phyloP scores from a whole-genome alignment of 2,329 filamentous ascomycete genomes.

The Neofusicoccum cordaticola region DNA sequence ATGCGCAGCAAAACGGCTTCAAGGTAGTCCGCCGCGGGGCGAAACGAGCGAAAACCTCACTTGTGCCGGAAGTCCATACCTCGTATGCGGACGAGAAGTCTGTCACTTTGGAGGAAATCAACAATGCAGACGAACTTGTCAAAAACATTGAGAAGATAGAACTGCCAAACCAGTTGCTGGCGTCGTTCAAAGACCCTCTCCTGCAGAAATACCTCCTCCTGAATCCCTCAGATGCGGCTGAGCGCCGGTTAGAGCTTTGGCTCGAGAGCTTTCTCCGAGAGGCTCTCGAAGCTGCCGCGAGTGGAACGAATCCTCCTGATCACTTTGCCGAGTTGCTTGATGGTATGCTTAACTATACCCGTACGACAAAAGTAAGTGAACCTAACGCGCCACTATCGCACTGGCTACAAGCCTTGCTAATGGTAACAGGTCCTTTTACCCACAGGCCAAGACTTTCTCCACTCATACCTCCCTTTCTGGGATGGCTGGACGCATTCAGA shows the following conservation, averaged over 20 bases:
- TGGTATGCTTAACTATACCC: constrained; percentile 32
- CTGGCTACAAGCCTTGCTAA: neutral
- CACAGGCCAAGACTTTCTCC: constrained; percentile 32
- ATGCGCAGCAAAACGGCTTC: constrained; percentile 54
- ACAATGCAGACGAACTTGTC: constrained; percentile 67
- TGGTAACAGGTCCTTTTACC: constrained; percentile 29
- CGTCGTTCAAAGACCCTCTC: constrained; percentile 71
- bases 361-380: constrained; percentile 33
- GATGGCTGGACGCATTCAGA: constrained; percentile 32
- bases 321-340: constrained; percentile 32
- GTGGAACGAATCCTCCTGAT: constrained; percentile 21
- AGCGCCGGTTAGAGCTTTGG: constrained; percentile 37
- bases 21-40: constrained; percentile 56
- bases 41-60: constrained; percentile 50
- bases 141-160: constrained; percentile 74
- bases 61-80: constrained; percentile 68
- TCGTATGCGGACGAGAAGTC: constrained; percentile 55
- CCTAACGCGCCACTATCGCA: constrained; percentile 14
- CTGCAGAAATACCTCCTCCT: constrained; percentile 72
- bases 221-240: constrained; percentile 29
- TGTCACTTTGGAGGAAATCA: constrained; percentile 70
- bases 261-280: constrained; percentile 15
- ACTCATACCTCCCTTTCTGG: constrained; percentile 36
- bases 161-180: constrained; percentile 76
- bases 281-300: neutral